Base-by-base conservation (phyloP, 1,139 yeast genomes). In the Debaryomyces subglobosus region DNA sequence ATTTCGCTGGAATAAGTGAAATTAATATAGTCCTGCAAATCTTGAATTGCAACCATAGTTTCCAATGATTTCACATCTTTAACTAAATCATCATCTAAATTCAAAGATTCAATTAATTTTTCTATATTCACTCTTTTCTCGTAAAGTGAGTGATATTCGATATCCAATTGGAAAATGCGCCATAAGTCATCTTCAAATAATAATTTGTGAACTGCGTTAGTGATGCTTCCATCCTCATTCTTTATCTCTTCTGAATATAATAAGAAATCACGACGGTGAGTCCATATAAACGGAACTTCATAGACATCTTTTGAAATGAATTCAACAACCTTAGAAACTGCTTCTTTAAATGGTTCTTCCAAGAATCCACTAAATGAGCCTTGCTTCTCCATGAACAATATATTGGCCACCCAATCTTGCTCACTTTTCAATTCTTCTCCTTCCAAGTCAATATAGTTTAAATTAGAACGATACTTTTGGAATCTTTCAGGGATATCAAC, bases 221-320 rank as follows among this genome's bases (percentile, higher is more conserved):
- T 68, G 16, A 62, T 52, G 9, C 58, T 55, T 0, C 80, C 81
- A 42, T 80, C 82, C 7, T 81, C 80, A 43, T 71, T 73, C 27
- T 57, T 55, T 7, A 74, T 76, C 47, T 82, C 85, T 58, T 81
- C 86, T 10, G 89, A 79, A 56, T 75, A 74, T 46, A 87, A 73
- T 34, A 90, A 75, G 63, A 88, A 91, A 67, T 94, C 98, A 66
- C 96, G 87, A 65, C 98, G 88, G 62, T 91, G 96, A 33, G 92
- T 86, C 89, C 96, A 92, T 52, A 94, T 91, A 62, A 91, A 89
- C n/a, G 99, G 98, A 3, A 94, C 96, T 64, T 94, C 99, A 53
- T 86, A 78, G 47, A 86, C 78, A 46, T 91, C 96, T 56, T 82
- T 84, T 10, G 91, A 78, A 33, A 94, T 73, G 60, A 91, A 91